Conservation (phyloP, 2,329 filamentous ascomycete species). For the Lecanicillium sp. region DNA sequence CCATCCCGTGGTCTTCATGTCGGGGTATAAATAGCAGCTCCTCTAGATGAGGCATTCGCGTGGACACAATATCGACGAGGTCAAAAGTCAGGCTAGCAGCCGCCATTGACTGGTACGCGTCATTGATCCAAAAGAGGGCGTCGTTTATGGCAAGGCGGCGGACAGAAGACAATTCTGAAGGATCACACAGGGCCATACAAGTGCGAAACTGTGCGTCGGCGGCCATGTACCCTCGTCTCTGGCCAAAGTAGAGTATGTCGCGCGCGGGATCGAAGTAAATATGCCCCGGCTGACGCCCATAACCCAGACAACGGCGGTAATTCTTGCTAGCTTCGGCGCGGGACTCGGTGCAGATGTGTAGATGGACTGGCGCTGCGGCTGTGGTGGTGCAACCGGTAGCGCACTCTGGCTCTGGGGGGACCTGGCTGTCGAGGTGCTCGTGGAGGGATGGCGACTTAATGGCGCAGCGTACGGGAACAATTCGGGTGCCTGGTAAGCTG, state of each 20-base stretch:
- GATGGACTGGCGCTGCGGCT: slow-evolving; percentile 33
- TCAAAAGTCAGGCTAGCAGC: slow-evolving; percentile 31
- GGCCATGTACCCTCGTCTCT: slow-evolving; percentile 35
- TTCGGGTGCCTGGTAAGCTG: slow-evolving; percentile 32
- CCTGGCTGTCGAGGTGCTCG: slow-evolving; percentile 2
- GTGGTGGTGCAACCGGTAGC: slow-evolving; percentile 31
- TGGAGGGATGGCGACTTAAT: slow-evolving; percentile 19
- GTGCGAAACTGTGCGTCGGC: slow-evolving; percentile 37
- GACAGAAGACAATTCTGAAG: slow-evolving; percentile 31
- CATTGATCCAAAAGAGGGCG: slow-evolving; percentile 30
- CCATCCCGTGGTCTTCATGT: slow-evolving; percentile 23
- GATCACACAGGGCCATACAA: slow-evolving; percentile 33
- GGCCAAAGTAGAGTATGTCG: slow-evolving; percentile 42
- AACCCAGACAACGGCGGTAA: slow-evolving; percentile 34
- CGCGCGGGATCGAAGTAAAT: slow-evolving; percentile 32
- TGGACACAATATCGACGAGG: slow-evolving; percentile 28
- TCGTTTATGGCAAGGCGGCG: slow-evolving; percentile 38
- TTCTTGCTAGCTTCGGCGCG: slow-evolving; percentile 33
- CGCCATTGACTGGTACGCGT: slow-evolving; percentile 27
- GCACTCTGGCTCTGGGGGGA: background rate
- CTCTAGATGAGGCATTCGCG: slow-evolving; percentile 30
- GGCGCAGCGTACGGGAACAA: slow-evolving; percentile 36
- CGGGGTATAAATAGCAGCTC: slow-evolving; percentile 37
- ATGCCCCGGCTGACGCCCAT: slow-evolving; percentile 30
- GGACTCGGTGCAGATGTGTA: slow-evolving; percentile 39